Evolutionary conservation across 352 stramenopile genomes (phyloP).

Genomic region (Phytophthora colocasiae): DNA sequence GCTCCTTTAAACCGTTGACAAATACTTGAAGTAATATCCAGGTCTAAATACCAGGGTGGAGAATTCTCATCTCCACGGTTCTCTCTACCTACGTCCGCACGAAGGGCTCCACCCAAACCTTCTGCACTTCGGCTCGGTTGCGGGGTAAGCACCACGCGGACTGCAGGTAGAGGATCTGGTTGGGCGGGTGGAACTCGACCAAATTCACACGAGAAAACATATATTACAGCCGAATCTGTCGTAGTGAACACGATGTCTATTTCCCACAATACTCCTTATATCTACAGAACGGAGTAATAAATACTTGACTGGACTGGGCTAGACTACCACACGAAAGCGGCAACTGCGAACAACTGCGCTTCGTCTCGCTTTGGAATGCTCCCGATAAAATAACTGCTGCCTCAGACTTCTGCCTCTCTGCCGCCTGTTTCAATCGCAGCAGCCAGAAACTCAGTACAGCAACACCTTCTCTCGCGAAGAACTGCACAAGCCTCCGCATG

Average conservation of each 20-base stretch:
- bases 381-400: conserved; percentile 15
- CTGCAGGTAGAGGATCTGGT: too few relatives aligned
- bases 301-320: conserved; percentile 16
- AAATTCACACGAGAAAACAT: too few relatives aligned
- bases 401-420: not conserved
- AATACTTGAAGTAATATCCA: too few relatives aligned
- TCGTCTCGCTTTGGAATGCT: not conserved
- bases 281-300: conserved; percentile 27
- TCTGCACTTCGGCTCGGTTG: too few relatives aligned
- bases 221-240: too few relatives aligned
- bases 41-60: too few relatives aligned
- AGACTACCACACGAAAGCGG: conserved; percentile 13
- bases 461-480: conserved; percentile 39
- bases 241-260: conserved; percentile 14
- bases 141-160: too few relatives aligned
- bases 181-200: too few relatives aligned
- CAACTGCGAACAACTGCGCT: not conserved
- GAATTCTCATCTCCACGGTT: too few relatives aligned
- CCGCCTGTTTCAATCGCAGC: conserved; percentile 3
- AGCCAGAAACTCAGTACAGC: conserved; percentile 28
- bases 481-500: conserved; percentile 1
- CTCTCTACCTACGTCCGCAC: too few relatives aligned
- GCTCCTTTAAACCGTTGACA: too few relatives aligned
- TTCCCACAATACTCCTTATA: conserved; percentile 12
- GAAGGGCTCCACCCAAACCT: too few relatives aligned